Evolutionary conservation across 2,329 filamentous ascomycete genomes (phyloP), one percentile per base, ranked within the genome.

Genomic region (Mariannaea elegans): DNA sequence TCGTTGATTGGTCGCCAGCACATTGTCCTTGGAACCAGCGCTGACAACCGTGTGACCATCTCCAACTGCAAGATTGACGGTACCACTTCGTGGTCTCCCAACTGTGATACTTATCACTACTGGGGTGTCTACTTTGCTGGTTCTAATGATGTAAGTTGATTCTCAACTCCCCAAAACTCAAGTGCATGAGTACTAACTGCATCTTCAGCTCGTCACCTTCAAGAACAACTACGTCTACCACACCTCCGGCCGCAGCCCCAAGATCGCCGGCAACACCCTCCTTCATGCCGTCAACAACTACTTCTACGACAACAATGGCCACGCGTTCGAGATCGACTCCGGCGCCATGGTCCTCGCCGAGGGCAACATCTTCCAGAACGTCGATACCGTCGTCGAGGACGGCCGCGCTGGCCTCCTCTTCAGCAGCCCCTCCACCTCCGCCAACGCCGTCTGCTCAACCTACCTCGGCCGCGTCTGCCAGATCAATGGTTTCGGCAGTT

Each of bases 281-380:
- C 73, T 88, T 52, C 86, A 88, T 73, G 83, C 82, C 39, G 83
- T 86, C 71, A 87, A 87, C 82, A 88, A 87, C 80, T 86, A 84
- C 80, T 87, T 80, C 77, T 79, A 84, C 71, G 78, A 81, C 68
- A 83, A 81, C 72, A 71, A 74, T 18, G 82, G 82, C 47, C 86
- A 88, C 74, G 82, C 84, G n/a, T 87, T 88, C 71, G 86, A 86
- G 73, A 73, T 81, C 46, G 77, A 77, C 51, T 46, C 71, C 6
- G 79, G 79, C 39, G 75, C 66, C 49, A 75, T 76, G 64, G 79
- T 85, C 41, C 76, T 87, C 19, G 81, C 81, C 2, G 85, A 87
- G 74, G 85, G 85, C 34, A 87, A 85, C 66, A 74, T 84, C 46
- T 87, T 87, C 78, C 80, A 85, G 73, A 82, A 84, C 65, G 79